These are phyloP conservation scores for Hypoxylon subgilvum DNA, from an alignment of 495 filamentous ascomycete species.

Conservation along the genomic window DNA sequence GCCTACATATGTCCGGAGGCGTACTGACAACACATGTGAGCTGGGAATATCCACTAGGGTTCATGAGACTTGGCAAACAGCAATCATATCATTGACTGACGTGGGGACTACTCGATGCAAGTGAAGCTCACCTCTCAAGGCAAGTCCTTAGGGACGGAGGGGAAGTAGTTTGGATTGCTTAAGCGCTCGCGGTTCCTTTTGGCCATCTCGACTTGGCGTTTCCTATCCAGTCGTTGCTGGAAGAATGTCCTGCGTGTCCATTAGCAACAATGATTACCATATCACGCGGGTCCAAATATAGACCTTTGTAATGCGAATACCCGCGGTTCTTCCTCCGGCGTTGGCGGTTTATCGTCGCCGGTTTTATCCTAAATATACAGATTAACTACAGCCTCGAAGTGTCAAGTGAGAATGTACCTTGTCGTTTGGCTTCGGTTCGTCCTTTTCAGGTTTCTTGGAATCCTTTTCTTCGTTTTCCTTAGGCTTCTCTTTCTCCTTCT, in stretches of 20 bases:
- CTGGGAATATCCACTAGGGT: background rate
- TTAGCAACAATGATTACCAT: conserved; percentile 21
- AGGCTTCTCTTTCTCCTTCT: conserved; percentile 54
- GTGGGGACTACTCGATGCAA: background rate
- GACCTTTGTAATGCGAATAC: conserved; percentile 89
- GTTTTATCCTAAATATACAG: conserved; percentile 59
- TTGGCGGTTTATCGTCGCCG: conserved; percentile 54
- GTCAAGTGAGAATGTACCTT: conserved; percentile 36
- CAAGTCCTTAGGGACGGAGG: conserved; percentile 76
- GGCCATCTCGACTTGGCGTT: conserved; percentile 77
- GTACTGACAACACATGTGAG: background rate
- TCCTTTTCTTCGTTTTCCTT: conserved; percentile 50
- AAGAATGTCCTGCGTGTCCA: conserved; percentile 73
- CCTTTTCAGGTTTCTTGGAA: conserved; percentile 50
- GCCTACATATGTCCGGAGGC: conserved; percentile 7
- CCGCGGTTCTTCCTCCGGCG: conserved; percentile 67
- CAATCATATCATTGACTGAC: conserved; percentile 1
- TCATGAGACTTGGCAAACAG: background rate
- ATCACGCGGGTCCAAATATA: conserved; percentile 6
- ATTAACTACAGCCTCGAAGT: background rate
- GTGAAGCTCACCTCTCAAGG: conserved; percentile 47
- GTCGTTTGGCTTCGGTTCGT: conserved; percentile 11
- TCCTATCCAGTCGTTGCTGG: conserved; percentile 79
- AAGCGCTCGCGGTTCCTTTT: conserved; percentile 83
- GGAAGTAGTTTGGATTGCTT: conserved; percentile 78